A percentile compares a stretch with the other conserved stretches of the same genome.
phyloP scores from a whole-genome alignment of 345 rosid species.

The rapeseed (Brassica napus) region Da-Ae NC_063436.1:27968501-27969000 shows the following conservation, averaged over 20 bases:
- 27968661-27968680: conserved; percentile 50
- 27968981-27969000: conserved; percentile 68
- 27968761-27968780: conserved; percentile 51
- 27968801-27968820: conserved; percentile 41
- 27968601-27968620: conserved; percentile 29
- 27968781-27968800: conserved; percentile 43
- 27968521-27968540: conserved; percentile 37
- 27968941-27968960: conserved; percentile 58
- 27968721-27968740: conserved; percentile 52
- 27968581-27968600: conserved; percentile 38
- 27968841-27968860: conserved; percentile 40
- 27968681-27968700: conserved; percentile 50
- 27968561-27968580: conserved; percentile 33
- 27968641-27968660: conserved; percentile 46
- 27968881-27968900: conserved; percentile 25
- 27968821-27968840: conserved; percentile 41
- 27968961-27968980: conserved; percentile 71
- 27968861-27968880: conserved; percentile 36
- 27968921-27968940: conserved; percentile 66
- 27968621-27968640: conserved; percentile 39
- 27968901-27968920: conserved; percentile 63
- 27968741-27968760: conserved; percentile 46
- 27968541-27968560: conserved; percentile 25
- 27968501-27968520: conserved; percentile 30
- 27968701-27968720: conserved; percentile 52